Evolutionary conservation across 306 rosid genomes (phyloP).

Genomic region (Morella rubra): DNA sequence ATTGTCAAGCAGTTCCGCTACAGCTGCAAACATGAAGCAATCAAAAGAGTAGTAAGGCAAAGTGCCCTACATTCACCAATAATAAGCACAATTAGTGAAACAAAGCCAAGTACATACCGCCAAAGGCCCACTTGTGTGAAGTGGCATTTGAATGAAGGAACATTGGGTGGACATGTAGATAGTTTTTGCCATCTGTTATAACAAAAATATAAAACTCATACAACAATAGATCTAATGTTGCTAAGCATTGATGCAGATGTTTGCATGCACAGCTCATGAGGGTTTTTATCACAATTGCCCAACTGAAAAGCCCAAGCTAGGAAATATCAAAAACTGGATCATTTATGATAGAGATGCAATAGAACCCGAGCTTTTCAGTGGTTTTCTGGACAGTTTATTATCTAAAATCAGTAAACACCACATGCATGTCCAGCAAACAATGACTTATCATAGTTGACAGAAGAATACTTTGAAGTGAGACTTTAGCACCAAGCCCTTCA

Average conservation of each 20-base stretch:
- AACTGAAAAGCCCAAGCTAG: neutral
- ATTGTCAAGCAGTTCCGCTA: conserved; percentile 93
- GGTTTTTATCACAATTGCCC: neutral
- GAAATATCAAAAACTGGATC: neutral
- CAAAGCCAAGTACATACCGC: conserved; percentile 57
- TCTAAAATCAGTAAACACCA: neutral
- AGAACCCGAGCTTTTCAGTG: neutral
- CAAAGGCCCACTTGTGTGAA: conserved; percentile 96
- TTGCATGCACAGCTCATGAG: neutral
- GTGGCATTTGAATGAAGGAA: conserved; percentile 99
- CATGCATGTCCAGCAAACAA: conserved; percentile 24
- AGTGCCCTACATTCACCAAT: conserved; percentile 8
- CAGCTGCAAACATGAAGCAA: conserved; percentile 54
- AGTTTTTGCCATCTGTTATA: conserved; percentile 61
- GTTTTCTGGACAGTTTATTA: neutral
- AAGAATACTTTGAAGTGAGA: conserved; percentile 60
- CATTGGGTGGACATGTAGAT: conserved; percentile 76
- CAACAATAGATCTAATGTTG: neutral
- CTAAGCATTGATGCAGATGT: neutral
- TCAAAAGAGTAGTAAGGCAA: conserved; percentile 9
- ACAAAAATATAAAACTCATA: neutral
- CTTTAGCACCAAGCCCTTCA: conserved; percentile 48
- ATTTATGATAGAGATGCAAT: neutral
- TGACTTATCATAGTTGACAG: conserved; percentile 10
- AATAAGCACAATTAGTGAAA: conserved; percentile 1